Percentiles rank a stretch among this genome's conserved stretches.
phyloP scores from a whole-genome alignment of 805 yeast species.

The Diddensiella santjacobensis region DNA sequence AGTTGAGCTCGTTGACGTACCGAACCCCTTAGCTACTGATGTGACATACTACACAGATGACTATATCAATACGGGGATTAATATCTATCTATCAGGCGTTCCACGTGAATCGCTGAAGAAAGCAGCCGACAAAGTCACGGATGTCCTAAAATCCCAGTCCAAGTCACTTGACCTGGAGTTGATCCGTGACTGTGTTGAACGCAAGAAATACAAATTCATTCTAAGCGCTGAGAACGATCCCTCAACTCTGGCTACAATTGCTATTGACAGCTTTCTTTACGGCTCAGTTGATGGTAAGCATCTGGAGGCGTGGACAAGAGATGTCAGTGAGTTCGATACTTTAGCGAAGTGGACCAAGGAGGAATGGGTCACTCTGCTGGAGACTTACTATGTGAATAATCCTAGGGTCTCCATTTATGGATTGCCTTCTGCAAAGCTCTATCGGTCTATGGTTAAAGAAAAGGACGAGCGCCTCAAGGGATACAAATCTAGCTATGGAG shows the following conservation, averaged over 20 bases:
- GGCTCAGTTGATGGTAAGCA: slow-evolving; percentile 62
- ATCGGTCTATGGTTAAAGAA: slow-evolving; percentile 48
- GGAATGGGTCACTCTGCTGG: slow-evolving; percentile 62
- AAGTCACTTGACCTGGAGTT: slow-evolving; percentile 57
- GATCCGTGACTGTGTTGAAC: slow-evolving; percentile 65
- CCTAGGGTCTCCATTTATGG: slow-evolving; percentile 65
- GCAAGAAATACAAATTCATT: slow-evolving; percentile 53
- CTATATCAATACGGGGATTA: slow-evolving; percentile 57
- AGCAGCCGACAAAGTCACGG: slow-evolving; percentile 43
- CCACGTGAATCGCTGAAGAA: slow-evolving; percentile 57
- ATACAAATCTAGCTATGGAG: slow-evolving; percentile 52
- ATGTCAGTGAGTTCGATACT: slow-evolving; percentile 56
- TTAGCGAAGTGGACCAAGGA: slow-evolving; percentile 57
- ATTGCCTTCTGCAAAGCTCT: slow-evolving; percentile 62
- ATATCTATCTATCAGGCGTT: slow-evolving; percentile 60
- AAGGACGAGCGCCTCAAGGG: slow-evolving; percentile 47
- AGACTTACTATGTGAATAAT: slow-evolving; percentile 53
- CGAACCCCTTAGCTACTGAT: slow-evolving; percentile 74
- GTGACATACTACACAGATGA: slow-evolving; percentile 71
- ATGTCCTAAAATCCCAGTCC: slow-evolving; percentile 51
- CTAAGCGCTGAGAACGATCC: slow-evolving; percentile 46
- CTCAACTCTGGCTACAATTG: slow-evolving; percentile 56
- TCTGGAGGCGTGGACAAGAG: slow-evolving; percentile 51
- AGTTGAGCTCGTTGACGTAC: slow-evolving; percentile 70
- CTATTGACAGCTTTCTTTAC: slow-evolving; percentile 76